A percentile compares a stretch with the other conserved stretches of the same genome.
Evolutionary conservation across 2,329 filamentous ascomycete species (phyloP).

Genomic region (Basipetospora chlamydospora): DNA sequence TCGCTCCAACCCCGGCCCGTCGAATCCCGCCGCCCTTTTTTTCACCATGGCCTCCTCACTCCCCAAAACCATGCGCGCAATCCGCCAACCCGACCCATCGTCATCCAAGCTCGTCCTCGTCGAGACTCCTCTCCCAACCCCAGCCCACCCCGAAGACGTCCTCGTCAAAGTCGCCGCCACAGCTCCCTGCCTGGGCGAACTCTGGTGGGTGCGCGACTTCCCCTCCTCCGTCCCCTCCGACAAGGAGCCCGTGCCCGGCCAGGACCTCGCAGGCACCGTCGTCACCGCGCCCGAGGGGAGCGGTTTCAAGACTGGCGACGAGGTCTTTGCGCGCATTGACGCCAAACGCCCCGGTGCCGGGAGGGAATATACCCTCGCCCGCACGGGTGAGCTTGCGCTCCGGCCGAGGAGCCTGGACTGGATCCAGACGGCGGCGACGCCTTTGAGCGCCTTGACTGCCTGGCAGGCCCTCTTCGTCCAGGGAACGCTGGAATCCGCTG

Average conservation of each 20-base stretch:
- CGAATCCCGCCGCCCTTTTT: no score
- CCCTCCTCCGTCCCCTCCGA: slow-evolving; percentile 11
- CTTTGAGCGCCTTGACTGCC: slow-evolving; percentile 25
- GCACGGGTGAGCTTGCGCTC: slow-evolving; percentile 17
- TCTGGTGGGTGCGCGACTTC: slow-evolving; percentile 15
- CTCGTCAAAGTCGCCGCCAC: slow-evolving; percentile 19
- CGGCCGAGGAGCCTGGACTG: slow-evolving; percentile 18
- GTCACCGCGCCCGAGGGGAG: slow-evolving; percentile 13
- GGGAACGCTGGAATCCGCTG: slow-evolving; percentile 16
- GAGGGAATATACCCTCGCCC: slow-evolving; percentile 18
- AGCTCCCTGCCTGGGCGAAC: slow-evolving; percentile 17
- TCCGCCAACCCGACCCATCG: slow-evolving; percentile 12
- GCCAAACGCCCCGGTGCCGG: slow-evolving; percentile 15
- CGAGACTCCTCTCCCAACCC: slow-evolving; percentile 11
- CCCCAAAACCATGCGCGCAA: slow-evolving; percentile 12
- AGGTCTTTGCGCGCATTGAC: slow-evolving; percentile 19
- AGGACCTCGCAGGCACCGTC: slow-evolving; percentile 24
- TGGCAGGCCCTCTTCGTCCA: slow-evolving; percentile 24
- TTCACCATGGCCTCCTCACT: slow-evolving; percentile 5
- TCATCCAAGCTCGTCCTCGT: slow-evolving; percentile 10
- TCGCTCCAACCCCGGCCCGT: no score
- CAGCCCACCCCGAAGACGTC: slow-evolving; percentile 12
- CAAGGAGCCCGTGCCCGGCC: slow-evolving; percentile 16
- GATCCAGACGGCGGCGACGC: slow-evolving; percentile 21
- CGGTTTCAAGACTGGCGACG: slow-evolving; percentile 19